These are phyloP conservation scores for Polyplosphaeria fusca DNA, from an alignment of 495 filamentous ascomycete genomes.

Conservation along the genomic window DNA sequence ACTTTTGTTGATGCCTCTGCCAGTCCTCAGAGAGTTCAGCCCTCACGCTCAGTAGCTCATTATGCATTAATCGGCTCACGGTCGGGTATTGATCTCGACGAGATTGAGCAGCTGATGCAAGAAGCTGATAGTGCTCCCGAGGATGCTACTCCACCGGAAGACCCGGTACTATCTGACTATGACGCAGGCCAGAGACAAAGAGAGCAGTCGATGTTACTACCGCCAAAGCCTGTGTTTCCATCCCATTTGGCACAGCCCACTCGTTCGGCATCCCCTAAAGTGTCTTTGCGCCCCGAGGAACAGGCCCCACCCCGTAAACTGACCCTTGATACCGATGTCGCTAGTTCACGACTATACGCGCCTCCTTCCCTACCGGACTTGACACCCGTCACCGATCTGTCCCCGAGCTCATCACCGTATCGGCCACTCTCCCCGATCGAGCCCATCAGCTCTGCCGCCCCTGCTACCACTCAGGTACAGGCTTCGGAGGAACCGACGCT, in stretches of 20 bases:
- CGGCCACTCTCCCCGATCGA: slow-evolving; percentile 6
- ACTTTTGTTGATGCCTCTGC: slow-evolving; percentile 45
- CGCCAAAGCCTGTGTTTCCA: slow-evolving; percentile 53
- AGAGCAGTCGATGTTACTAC: slow-evolving; percentile 53
- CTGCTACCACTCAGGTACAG: background rate
- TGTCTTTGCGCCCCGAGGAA: slow-evolving; percentile 36
- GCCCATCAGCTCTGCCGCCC: background rate
- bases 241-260: slow-evolving; percentile 42
- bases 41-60: slow-evolving; percentile 59
- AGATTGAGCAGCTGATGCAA: slow-evolving; percentile 65
- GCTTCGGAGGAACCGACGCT: background rate
- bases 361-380: slow-evolving; percentile 8
- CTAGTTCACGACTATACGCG: background rate
- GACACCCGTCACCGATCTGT: slow-evolving; percentile 26
- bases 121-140: slow-evolving; percentile 38
- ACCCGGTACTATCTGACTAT: background rate
- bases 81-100: slow-evolving; percentile 63
- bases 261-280: slow-evolving; percentile 45
- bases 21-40: slow-evolving; percentile 33
- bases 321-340: slow-evolving; percentile 6
- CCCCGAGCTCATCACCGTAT: slow-evolving; percentile 9
- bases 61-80: slow-evolving; percentile 78
- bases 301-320: slow-evolving; percentile 14
- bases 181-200: slow-evolving; percentile 20
- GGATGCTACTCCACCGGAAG: slow-evolving; percentile 22